Percentiles rank a stretch among this genome's conserved stretches.
Conservation (phyloP, 495 filamentous ascomycete genomes). For the Talaromyces thailandensis region DNA sequence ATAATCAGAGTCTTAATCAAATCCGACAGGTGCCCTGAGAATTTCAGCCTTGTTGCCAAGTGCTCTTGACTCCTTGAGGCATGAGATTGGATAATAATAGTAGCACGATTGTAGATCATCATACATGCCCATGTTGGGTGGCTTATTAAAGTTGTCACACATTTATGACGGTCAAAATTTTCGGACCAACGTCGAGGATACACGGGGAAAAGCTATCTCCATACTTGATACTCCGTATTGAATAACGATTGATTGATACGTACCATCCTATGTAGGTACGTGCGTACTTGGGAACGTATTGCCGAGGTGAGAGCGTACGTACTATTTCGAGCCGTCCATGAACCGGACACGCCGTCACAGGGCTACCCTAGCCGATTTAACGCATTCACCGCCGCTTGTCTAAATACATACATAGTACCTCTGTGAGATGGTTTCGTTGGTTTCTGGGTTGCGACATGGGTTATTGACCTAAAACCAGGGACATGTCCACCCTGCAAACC, state of each 20-base stretch:
- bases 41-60: neutral
- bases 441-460: neutral
- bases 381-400: neutral
- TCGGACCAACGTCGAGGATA: neutral
- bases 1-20: neutral
- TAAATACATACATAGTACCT: neutral
- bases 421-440: neutral
- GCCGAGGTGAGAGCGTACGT: neutral
- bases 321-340: neutral
- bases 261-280: neutral
- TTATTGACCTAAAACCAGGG: neutral
- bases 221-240: neutral
- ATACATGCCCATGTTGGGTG: neutral
- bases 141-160: neutral
- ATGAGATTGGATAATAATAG: neutral
- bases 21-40: neutral
- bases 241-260: neutral
- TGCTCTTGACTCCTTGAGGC: neutral
- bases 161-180: neutral
- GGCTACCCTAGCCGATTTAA: neutral
- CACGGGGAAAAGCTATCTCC: neutral
- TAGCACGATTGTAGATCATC: neutral
- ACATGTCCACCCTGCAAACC: neutral
- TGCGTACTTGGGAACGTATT: neutral
- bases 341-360: neutral